phyloP scores from a whole-genome alignment of 2,329 filamentous ascomycete species.

The Talaromyces piceae region DNA sequence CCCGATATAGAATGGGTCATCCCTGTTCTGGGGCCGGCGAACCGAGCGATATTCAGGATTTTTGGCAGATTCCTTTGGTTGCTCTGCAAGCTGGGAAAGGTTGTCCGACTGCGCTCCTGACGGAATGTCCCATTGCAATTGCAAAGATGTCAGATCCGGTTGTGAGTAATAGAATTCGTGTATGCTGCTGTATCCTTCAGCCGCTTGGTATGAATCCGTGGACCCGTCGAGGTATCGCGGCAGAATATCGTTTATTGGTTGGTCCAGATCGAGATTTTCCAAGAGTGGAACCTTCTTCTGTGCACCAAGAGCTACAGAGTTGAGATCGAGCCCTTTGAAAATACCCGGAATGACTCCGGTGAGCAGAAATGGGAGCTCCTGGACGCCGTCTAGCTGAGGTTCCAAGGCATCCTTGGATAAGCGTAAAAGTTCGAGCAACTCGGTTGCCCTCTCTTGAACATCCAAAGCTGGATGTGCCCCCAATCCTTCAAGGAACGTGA shows the following conservation, averaged over 20 bases:
- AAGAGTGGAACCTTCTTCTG: conserved; percentile 81
- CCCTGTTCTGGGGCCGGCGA: conserved; percentile 71
- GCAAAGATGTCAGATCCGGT: conserved; percentile 13
- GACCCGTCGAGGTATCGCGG: conserved; percentile 55
- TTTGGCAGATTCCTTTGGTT: conserved; percentile 60
- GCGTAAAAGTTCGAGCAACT: conserved; percentile 83
- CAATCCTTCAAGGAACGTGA: conserved; percentile 73
- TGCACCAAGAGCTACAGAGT: conserved; percentile 76
- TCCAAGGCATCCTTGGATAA: conserved; percentile 69
- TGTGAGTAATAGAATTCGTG: conserved; percentile 34
- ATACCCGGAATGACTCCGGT: conserved; percentile 85
- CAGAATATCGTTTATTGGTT: conserved; percentile 72
- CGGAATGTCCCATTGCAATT: conserved; percentile 13
- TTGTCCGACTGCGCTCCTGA: conserved; percentile 13
- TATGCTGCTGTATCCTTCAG: conserved; percentile 38
- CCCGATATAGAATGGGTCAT: conserved; percentile 92
- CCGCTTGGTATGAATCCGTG: conserved; percentile 42
- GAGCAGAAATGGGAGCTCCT: conserved; percentile 71
- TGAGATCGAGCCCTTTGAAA: conserved; percentile 79
- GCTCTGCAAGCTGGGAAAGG: conserved; percentile 7
- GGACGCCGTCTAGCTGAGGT: conserved; percentile 18
- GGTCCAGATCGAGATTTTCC: conserved; percentile 66
- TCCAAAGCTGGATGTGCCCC: conserved; percentile 79
- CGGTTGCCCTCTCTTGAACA: conserved; percentile 88
- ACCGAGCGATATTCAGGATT: conserved; percentile 67